Conservation (phyloP, 83 land plant genomes). For the Picea abies region DNA sequence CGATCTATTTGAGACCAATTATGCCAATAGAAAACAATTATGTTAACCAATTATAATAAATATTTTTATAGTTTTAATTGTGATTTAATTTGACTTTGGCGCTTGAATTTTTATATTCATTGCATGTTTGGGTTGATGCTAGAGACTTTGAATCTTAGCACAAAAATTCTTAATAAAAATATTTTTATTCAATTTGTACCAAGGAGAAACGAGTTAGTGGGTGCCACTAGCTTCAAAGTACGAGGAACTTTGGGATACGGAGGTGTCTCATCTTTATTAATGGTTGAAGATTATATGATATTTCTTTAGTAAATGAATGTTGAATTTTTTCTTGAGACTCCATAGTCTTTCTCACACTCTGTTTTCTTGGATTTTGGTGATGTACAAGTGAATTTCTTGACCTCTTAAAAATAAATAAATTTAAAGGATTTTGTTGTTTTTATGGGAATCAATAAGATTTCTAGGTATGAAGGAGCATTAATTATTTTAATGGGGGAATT, state of each 20-base stretch:
- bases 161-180: background rate
- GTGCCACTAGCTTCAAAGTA: no score
- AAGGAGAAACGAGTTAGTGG: background rate
- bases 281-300: background rate
- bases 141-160: background rate
- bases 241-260: background rate
- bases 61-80: no score
- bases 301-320: background rate
- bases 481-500: no score
- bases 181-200: background rate
- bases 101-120: background rate
- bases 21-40: background rate
- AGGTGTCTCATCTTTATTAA: constrained; percentile 26
- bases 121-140: background rate
- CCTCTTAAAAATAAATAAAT: constrained; percentile 31
- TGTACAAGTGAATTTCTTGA: constrained; percentile 46
- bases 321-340: no score
- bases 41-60: background rate
- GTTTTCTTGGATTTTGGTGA: background rate
- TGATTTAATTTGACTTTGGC: no score
- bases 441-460: no score
- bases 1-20: background rate
- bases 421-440: background rate
- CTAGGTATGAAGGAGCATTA: no score
- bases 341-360: background rate